A percentile compares a stretch with the other conserved stretches of the same genome.
These are phyloP conservation scores for Cyclotella choctawhatcheeana DNA, from an alignment of 108 stramenopile species.

Conservation along the genomic window DNA sequence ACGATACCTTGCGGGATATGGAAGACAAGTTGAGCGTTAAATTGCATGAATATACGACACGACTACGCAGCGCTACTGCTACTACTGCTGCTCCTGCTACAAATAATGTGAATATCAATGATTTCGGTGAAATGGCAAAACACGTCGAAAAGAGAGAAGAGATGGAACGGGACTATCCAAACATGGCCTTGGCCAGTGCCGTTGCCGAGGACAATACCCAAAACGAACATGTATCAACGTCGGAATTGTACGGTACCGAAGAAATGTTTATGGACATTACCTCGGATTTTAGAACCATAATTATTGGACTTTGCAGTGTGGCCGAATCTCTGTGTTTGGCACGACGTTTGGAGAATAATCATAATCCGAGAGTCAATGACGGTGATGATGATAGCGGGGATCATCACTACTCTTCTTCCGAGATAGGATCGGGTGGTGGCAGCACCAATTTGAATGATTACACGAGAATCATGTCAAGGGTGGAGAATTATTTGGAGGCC, in stretches of 20 bases:
- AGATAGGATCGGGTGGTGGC: too few relatives aligned
- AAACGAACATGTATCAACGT: neutral
- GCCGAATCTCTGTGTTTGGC: constrained; percentile 28
- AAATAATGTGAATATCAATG: too few relatives aligned
- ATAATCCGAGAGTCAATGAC: neutral
- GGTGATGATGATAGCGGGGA: constrained; percentile 2
- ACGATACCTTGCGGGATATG: neutral
- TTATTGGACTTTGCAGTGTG: constrained; percentile 21
- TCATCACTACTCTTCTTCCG: too few relatives aligned
- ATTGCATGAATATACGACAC: constrained; percentile 12
- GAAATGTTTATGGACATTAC: constrained; percentile 24
- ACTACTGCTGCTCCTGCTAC: too few relatives aligned
- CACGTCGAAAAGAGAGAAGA: too few relatives aligned
- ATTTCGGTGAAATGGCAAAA: too few relatives aligned
- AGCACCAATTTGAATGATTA: constrained; percentile 12
- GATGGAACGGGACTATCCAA: neutral
- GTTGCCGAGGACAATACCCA: too few relatives aligned
- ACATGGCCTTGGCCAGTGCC: too few relatives aligned
- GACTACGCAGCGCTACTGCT: too few relatives aligned
- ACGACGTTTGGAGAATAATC: neutral
- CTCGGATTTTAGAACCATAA: constrained; percentile 27
- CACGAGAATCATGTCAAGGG: constrained; percentile 8
- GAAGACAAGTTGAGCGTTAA: neutral
- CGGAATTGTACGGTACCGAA: constrained; percentile 31
- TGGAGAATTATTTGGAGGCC: constrained; percentile 37